Percentiles rank a stretch among this genome's conserved stretches.
Conservation (phyloP, 2,329 filamentous ascomycete species). For the Pseudogymnoascus sp. region DNA sequence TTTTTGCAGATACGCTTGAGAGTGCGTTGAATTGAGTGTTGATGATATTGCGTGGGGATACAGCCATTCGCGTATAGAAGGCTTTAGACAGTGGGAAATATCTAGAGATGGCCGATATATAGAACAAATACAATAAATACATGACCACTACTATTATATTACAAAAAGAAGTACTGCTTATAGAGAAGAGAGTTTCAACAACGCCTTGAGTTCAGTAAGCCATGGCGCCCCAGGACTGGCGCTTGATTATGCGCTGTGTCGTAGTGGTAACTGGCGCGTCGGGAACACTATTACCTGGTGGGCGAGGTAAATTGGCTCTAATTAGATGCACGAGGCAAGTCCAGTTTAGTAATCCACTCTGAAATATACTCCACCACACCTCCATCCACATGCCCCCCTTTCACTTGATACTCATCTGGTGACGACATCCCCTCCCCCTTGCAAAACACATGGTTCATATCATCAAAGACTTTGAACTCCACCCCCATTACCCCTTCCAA, state of each 20-base stretch:
- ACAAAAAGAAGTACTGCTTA: no score
- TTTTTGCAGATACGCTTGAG: constrained; percentile 10
- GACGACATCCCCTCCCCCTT: not conserved
- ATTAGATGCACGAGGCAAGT: not conserved
- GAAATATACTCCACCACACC: not conserved
- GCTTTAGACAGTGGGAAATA: no score
- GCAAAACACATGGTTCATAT: not conserved
- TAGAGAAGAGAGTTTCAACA: no score
- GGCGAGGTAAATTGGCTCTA: not conserved
- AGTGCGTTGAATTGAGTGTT: constrained; percentile 6
- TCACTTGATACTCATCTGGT: not conserved
- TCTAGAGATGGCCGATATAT: no score
- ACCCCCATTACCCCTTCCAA: not conserved
- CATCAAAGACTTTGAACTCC: not conserved
- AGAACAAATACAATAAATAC: no score
- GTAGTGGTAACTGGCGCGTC: no score
- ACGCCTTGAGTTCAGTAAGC: no score
- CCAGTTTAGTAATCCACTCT: not conserved
- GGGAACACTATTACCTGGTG: not conserved
- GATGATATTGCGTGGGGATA: no score
- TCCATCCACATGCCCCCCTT: not conserved
- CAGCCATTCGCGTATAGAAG: no score
- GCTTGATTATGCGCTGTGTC: no score
- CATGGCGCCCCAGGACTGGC: no score
- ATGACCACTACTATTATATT: no score